These are phyloP conservation scores for Diutina ranongensis DNA, from an alignment of 1,139 yeast genomes.

Conservation along the genomic window DNA sequence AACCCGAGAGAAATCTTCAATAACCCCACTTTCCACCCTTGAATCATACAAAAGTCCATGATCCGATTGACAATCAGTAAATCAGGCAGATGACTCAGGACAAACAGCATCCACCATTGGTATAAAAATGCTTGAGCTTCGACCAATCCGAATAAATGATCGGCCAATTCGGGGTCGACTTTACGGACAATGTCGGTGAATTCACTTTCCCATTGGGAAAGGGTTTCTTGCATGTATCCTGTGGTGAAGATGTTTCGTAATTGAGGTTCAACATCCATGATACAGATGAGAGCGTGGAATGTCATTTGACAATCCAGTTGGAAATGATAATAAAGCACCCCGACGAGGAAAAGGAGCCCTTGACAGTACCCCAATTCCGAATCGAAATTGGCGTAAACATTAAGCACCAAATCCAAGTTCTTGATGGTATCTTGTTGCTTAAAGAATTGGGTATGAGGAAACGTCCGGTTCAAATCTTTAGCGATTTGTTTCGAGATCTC, in stretches of 20 bases:
- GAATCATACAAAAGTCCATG: constrained; percentile 46
- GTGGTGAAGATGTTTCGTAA: constrained; percentile 46
- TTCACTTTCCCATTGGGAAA: constrained; percentile 42
- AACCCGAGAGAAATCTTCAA: constrained; percentile 51
- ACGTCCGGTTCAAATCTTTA: constrained; percentile 53
- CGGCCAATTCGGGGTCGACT: constrained; percentile 30
- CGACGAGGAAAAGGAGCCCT: constrained; percentile 56
- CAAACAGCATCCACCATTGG: constrained; percentile 62
- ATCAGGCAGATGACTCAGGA: constrained; percentile 52
- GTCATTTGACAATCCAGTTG: constrained; percentile 32
- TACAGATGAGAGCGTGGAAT: constrained; percentile 43
- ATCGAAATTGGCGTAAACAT: constrained; percentile 60
- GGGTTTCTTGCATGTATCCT: constrained; percentile 44
- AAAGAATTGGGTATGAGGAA: constrained; percentile 46
- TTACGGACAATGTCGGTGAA: constrained; percentile 33
- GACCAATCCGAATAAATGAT: constrained; percentile 32
- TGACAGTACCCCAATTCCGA: constrained; percentile 65
- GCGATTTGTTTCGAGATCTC: constrained; percentile 42
- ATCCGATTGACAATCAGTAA: constrained; percentile 36
- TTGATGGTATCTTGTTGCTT: constrained; percentile 29
- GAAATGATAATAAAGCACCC: constrained; percentile 45
- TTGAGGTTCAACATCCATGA: constrained; percentile 52
- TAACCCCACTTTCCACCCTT: constrained; percentile 56
- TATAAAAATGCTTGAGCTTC: constrained; percentile 36
- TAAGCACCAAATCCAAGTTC: constrained; percentile 44